Evolutionary conservation across 2,329 filamentous ascomycete species (phyloP).

Genomic region (Alternaria postmessia): DNA sequence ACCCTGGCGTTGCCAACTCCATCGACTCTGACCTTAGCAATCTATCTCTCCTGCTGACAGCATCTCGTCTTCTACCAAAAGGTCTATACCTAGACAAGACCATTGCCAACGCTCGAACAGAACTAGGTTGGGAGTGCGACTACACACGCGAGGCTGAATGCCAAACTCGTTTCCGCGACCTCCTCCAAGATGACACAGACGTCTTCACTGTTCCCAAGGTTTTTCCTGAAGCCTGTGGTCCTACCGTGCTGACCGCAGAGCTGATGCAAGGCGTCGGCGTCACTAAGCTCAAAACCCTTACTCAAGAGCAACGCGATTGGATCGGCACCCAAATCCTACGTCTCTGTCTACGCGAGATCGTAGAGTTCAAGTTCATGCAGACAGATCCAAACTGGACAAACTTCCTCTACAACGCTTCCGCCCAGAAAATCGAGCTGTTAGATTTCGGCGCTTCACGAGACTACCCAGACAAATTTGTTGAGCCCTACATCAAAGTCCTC

Average conservation of each 20-base stretch:
- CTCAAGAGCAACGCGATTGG: constrained; percentile 89
- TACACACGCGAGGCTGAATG: constrained; percentile 89
- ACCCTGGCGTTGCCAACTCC: constrained; percentile 92
- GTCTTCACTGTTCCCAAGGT: constrained; percentile 83
- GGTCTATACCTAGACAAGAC: constrained; percentile 96
- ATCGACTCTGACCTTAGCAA: constrained; percentile 98
- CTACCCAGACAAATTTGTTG: constrained; percentile 81
- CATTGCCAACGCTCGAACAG: constrained; percentile 90
- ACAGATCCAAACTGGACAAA: constrained; percentile 99
- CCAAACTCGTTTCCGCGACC: constrained; percentile 75
- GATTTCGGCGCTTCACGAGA: constrained; percentile 95
- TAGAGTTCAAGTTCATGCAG: constrained; percentile 97
- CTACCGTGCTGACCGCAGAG: constrained; percentile 91
- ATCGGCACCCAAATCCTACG: constrained; percentile 93
- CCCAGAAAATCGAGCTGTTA: constrained; percentile 81
- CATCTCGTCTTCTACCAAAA: constrained; percentile 86
- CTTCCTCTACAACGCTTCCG: constrained; percentile 84
- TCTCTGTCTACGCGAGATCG: constrained; percentile 90
- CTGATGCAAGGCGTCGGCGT: constrained; percentile 87
- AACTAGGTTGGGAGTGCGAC: constrained; percentile 97
- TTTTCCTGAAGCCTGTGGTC: constrained; percentile 79
- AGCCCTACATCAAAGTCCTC: constrained; percentile 80
- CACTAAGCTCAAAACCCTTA: constrained; percentile 78
- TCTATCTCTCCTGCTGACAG: constrained; percentile 86
- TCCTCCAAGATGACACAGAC: constrained; percentile 77